Conservation (phyloP, 2,329 filamentous ascomycete species). For the Elsinoe batatas region DNA sequence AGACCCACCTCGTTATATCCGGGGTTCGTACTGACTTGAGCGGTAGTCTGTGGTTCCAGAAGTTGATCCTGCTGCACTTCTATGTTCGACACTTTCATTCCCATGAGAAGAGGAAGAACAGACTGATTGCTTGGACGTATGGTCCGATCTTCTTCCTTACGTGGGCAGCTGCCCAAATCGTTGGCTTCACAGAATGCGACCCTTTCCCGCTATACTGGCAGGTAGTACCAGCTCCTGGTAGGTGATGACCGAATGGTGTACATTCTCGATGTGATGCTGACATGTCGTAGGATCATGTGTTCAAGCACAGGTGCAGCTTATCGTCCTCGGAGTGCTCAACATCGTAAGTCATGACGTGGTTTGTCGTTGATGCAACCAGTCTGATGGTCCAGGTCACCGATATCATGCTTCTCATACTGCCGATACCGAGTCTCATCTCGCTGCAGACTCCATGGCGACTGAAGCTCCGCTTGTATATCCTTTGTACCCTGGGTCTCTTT, state of each 20-base stretch:
- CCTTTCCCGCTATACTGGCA: conserved; percentile 4
- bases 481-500: conserved; percentile 3
- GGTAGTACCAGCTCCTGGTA: conserved; percentile 1
- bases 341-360: not conserved
- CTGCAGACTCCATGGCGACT: conserved; percentile 6
- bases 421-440: conserved; percentile 2
- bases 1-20: not conserved
- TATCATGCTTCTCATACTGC: conserved; percentile 6
- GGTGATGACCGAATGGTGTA: not conserved
- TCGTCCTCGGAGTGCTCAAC: conserved; percentile 4
- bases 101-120: conserved; percentile 6
- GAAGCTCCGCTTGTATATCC: not conserved
- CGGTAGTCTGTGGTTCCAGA: conserved; percentile 2
- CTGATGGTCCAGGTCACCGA: not conserved
- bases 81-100: conserved; percentile 8
- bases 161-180: conserved; percentile 1
- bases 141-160: conserved; percentile 5
- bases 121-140: conserved; percentile 4
- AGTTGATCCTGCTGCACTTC: conserved; percentile 6
- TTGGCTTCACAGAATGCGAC: conserved; percentile 6
- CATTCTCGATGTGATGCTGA: not conserved
- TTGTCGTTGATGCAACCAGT: too few relatives aligned
- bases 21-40: not conserved
- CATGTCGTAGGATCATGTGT: not conserved
- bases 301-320: conserved; percentile 6